These are phyloP conservation scores for Ophiostoma triangulosporum DNA, from an alignment of 2,329 filamentous ascomycete species.

Conservation along the genomic window DNA sequence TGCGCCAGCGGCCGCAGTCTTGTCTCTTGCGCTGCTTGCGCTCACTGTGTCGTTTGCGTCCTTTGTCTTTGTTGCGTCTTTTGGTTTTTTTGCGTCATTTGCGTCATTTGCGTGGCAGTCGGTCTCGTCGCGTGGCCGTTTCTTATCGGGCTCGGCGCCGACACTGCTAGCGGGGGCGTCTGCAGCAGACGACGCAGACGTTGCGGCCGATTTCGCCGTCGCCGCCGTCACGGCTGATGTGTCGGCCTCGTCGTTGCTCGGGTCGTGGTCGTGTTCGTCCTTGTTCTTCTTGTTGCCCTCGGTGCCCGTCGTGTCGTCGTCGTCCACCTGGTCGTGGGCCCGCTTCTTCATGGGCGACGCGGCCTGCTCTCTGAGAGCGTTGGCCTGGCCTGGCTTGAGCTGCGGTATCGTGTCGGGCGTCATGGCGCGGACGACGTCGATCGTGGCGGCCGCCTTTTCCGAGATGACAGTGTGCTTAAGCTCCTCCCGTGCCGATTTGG, in stretches of 20 bases:
- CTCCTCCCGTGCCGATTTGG: conserved; percentile 49
- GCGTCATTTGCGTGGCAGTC: conserved; percentile 9
- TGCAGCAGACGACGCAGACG: conserved; percentile 29
- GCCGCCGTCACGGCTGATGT: not conserved
- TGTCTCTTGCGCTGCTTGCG: not conserved
- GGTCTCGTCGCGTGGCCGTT: conserved; percentile 41
- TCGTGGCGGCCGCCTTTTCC: conserved; percentile 24
- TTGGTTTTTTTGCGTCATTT: not conserved
- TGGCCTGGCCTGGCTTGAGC: conserved; percentile 9
- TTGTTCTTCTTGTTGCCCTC: conserved; percentile 27
- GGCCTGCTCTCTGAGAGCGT: conserved; percentile 35
- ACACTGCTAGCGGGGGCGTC: not conserved
- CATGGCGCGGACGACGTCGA: conserved; percentile 13
- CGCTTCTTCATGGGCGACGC: conserved; percentile 55
- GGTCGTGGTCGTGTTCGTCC: conserved; percentile 23
- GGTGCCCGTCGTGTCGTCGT: conserved; percentile 24
- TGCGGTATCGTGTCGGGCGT: conserved; percentile 3
- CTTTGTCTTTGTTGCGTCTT: not conserved
- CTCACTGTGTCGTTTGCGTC: not conserved
- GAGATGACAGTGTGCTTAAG: conserved; percentile 52
- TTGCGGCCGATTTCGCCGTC: not conserved
- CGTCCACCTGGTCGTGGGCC: conserved; percentile 42
- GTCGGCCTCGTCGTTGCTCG: conserved; percentile 8
- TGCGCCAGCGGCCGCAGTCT: conserved; percentile 11
- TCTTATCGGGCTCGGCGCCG: conserved; percentile 48